Evolutionary conservation across 2,329 filamentous ascomycete genomes (phyloP), one percentile per base, ranked within the genome.

Genomic region (Fusarium sp.): DNA sequence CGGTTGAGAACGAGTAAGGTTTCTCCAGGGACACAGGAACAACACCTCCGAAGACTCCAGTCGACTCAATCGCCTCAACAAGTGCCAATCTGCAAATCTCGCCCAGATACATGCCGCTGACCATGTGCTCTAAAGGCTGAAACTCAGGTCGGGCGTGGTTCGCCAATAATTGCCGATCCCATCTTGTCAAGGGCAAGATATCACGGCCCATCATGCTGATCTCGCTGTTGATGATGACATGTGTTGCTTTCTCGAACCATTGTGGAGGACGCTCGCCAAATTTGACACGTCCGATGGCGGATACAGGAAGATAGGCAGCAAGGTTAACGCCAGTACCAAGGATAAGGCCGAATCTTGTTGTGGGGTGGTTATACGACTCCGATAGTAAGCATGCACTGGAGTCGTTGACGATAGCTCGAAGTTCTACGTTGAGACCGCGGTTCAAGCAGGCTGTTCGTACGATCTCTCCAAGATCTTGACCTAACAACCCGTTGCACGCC

Each of bases 281-380:
- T 78, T 92, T 92, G 53, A 81, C 66, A 48, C 82, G 83, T 35
- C 87, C 85, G 61, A 93, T 85, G 22, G 88, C 85, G 8, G 84
- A 82, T 6, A 91, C 86, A 10, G 91, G 90, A 32, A 92, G 84
- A 77, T 92, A 89, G 32, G 88, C 89, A 53, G 90, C 90, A 53
- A 91, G 88, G 80, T 93, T 93, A 67, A 90, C 86, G 36, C 91
- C 91, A 1, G 91, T 93, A 24, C 91, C 91, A 32, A 92, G 85
- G 62, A 93, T 92, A 47, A 93, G 85, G 41, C 88, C 88, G 76
- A 92, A 90, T 26, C 90, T 86, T 17, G 90, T 91, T 15, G 88
- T 85, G 4, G 86, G 82, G 75, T 89, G 85, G 24, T 85, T 82
- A 77, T 92, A 91, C 41, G 91, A 89, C 75, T 90, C 87, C 1